phyloP scores from a whole-genome alignment of 148 eudicot genomes.

The Rhododendron griersonianum region DNA sequence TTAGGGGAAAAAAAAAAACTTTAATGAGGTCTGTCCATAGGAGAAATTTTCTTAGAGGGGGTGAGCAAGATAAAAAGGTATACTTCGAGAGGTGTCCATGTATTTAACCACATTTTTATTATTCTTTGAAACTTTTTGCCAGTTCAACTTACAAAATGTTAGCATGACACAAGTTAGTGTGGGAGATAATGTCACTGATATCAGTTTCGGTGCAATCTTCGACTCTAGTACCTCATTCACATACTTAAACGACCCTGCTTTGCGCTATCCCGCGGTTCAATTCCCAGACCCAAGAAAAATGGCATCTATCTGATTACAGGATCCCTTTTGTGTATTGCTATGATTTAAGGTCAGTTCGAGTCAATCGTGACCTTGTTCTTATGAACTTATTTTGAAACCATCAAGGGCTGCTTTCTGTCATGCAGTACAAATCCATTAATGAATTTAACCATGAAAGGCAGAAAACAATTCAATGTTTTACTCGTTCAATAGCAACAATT shows the following conservation, averaged over 20 bases:
- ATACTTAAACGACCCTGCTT: slow-evolving; percentile 47
- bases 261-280: slow-evolving; percentile 38
- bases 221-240: no score
- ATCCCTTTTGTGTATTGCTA: slow-evolving; percentile 60
- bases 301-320: no score
- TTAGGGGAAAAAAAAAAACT: no score
- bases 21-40: no score
- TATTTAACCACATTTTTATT: no score
- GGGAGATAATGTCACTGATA: no score
- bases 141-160: slow-evolving; percentile 59
- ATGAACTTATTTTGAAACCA: not conserved
- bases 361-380: not conserved
- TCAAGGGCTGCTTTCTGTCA: not conserved
- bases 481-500: slow-evolving; percentile 29
- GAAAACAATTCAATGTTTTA: no score
- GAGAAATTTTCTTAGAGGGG: no score
- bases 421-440: slow-evolving; percentile 29
- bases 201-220: no score
- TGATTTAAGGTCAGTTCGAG: slow-evolving; percentile 26
- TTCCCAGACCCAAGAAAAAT: slow-evolving; percentile 20
- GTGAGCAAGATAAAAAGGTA: no score
- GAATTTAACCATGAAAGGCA: no score
- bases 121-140: not conserved
- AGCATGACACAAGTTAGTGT: slow-evolving; percentile 21
- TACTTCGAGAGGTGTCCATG: no score